phyloP scores from a whole-genome alignment of 2,329 filamentous ascomycete species.

The Geosmithia putterillii region DNA sequence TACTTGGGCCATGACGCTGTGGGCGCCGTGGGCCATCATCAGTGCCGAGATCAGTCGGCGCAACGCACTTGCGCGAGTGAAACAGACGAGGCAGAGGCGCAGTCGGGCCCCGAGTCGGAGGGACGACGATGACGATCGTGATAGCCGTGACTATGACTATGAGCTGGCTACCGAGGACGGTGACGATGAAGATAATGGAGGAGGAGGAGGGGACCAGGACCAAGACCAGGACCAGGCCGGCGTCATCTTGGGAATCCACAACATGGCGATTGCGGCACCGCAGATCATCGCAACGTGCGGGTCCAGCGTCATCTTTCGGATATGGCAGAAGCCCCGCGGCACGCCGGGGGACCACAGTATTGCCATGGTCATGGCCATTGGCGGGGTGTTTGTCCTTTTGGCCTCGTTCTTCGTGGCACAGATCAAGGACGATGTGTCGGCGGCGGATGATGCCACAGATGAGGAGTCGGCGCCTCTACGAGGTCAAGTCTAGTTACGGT shows the following conservation, averaged over 20 bases:
- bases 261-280: conserved; percentile 83
- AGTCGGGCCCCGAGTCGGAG: conserved; percentile 6
- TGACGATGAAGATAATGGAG: conserved; percentile 26
- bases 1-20: conserved; percentile 84
- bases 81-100: conserved; percentile 13
- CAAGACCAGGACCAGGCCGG: conserved; percentile 79
- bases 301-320: conserved; percentile 72
- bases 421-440: conserved; percentile 47
- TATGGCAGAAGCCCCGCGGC: conserved; percentile 78
- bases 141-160: no score
- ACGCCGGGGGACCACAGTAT: conserved; percentile 78
- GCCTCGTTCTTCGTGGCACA: conserved; percentile 62
- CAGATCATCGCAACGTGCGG: conserved; percentile 84
- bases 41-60: conserved; percentile 81
- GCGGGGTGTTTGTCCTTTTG: conserved; percentile 64
- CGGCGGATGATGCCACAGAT: conserved; percentile 21
- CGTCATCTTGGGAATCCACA: conserved; percentile 88
- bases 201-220: conserved; percentile 47
- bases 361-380: conserved; percentile 73
- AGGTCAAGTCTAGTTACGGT: no score
- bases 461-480: neutral
- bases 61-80: conserved; percentile 43
- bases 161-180: no score
- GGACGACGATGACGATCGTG: no score
- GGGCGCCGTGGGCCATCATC: conserved; percentile 93